phyloP scores from a whole-genome alignment of 306 rosid species.

The Citrullus amarus region DNA sequence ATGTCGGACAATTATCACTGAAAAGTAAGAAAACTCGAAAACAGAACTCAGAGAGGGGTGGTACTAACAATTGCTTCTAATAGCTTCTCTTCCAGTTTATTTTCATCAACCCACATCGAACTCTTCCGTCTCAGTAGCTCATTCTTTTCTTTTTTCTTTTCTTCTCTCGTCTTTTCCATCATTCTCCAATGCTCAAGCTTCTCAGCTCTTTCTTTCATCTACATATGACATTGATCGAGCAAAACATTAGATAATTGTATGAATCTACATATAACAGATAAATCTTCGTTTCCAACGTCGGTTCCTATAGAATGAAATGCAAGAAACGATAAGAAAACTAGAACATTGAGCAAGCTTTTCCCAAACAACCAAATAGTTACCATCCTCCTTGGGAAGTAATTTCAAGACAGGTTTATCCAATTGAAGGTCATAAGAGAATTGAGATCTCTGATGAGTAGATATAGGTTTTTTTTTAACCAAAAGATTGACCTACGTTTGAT shows the following conservation, averaged over 20 bases:
- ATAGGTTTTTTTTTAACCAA: background rate
- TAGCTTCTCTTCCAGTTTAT: constrained; percentile 33
- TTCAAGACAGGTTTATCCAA: no score
- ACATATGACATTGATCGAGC: background rate
- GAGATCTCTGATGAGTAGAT: background rate
- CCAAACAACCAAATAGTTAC: background rate
- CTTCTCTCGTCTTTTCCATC: constrained; percentile 31
- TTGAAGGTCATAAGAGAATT: background rate
- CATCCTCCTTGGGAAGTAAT: no score
- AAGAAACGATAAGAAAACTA: background rate
- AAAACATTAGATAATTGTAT: background rate
- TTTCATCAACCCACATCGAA: constrained; percentile 57
- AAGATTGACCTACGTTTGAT: background rate
- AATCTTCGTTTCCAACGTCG: no score
- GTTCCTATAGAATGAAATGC: background rate
- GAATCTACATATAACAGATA: background rate
- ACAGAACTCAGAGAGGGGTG: constrained; percentile 19
- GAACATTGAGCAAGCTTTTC: background rate
- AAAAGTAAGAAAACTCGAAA: background rate
- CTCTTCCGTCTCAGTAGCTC: constrained; percentile 42
- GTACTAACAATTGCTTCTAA: constrained; percentile 16
- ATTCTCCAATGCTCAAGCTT: constrained; percentile 68
- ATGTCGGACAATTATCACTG: background rate
- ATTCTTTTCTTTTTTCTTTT: constrained; percentile 48
- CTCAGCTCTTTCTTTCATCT: constrained; percentile 75